A percentile compares a stretch with the other conserved stretches of the same genome.
Conservation (phyloP, 805 yeast species). For the Ogataea paraovalis region DNA sequence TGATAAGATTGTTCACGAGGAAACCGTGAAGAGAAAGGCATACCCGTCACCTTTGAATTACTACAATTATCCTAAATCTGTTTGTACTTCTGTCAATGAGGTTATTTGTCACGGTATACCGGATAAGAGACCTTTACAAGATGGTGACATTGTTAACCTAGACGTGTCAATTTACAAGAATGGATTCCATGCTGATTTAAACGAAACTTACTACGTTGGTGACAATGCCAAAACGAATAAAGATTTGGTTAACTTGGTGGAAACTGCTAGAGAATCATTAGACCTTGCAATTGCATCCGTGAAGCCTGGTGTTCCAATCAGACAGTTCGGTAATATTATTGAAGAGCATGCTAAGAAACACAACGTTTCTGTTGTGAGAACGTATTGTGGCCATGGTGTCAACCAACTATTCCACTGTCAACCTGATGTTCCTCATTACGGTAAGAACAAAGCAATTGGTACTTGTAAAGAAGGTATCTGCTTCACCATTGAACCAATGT, state of each 20-base stretch:
- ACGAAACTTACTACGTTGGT: conserved; percentile 96
- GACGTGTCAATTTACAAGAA: conserved; percentile 82
- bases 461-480: conserved; percentile 94
- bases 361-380: conserved; percentile 80
- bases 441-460: conserved; percentile 88
- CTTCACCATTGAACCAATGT: conserved; percentile 97
- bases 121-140: conserved; percentile 78
- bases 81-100: conserved; percentile 93
- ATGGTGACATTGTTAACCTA: conserved; percentile 91
- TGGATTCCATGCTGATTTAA: conserved; percentile 91
- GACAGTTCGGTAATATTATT: conserved; percentile 81
- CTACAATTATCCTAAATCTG: conserved; percentile 86
- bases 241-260: conserved; percentile 84
- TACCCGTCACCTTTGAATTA: conserved; percentile 96
- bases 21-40: conserved; percentile 80
- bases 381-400: conserved; percentile 93
- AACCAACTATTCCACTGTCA: conserved; percentile 84
- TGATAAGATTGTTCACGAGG: conserved; percentile 82
- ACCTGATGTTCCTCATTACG: conserved; percentile 93
- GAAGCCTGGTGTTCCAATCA: conserved; percentile 88
- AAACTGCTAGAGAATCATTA: conserved; percentile 83
- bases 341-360: conserved; percentile 80
- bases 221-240: conserved; percentile 76
- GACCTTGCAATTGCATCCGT: conserved; percentile 79
- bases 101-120: conserved; percentile 97